Base-by-base conservation (phyloP, 2,329 filamentous ascomycete genomes). In the Thermothelomyces thermophilus region DNA sequence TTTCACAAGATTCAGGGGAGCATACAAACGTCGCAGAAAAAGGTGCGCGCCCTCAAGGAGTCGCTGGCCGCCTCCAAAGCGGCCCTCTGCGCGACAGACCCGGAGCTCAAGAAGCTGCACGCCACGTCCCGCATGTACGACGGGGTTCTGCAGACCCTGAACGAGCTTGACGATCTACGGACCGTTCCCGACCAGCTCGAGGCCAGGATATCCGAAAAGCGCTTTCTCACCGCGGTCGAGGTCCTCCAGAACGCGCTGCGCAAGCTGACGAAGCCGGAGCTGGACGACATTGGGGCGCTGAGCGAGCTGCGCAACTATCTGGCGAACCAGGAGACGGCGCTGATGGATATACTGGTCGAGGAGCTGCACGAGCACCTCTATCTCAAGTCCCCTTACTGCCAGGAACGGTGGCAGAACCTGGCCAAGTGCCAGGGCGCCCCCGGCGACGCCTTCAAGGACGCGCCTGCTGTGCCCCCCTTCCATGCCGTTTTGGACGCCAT, bases 1-100 rank as follows among this genome's bases (percentile, higher is more conserved):
- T 98, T 97, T 64, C 94, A 98, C 73, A 96, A 95, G 69, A 98
- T 98, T 54, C 93, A 98, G 67, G 82, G 84, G 46, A 95, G 89
- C 68, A 93, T 98, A 57, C 87, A 91, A 61, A 76, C 81, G 44
- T 95, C 90, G 14, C 93, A 98, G 68, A 83, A 83, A 62, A 83
- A 89, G 53, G 88, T 98, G 47, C 82, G 91, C 51, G 74, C 76
- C 11, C 73, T 98, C 55, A 93, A 91, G 66, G 82, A 90, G 50
- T 89, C 88, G n/a, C 73, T 98, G 50, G 78, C 83, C 13, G 79
- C 82, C 47, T 86, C 91, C 39, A 95, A 94, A 68, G 75, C 79
- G 4, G 90, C 86, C 58, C 79, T 98, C 41, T 85, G 89, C 54
- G 83, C 83, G 2, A 90, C 89, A 5, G 90, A 95, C 60, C 90